Evolutionary conservation across 2,329 filamentous ascomycete species (phyloP).

Genomic region (Aspergillus costaricaensis): DNA sequence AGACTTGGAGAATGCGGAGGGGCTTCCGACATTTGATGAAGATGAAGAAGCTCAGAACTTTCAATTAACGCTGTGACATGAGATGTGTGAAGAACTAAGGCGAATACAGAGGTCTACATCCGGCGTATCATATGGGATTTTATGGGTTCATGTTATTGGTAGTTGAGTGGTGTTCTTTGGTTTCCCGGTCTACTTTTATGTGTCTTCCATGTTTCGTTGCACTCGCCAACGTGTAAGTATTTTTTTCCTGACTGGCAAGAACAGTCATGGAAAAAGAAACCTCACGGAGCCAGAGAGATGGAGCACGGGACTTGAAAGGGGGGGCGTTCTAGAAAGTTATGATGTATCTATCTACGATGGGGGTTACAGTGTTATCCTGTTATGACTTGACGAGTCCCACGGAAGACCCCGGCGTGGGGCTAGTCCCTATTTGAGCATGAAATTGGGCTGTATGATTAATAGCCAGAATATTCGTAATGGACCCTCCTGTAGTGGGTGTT

Average conservation of each 20-base stretch:
- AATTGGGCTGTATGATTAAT: not conserved
- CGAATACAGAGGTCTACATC: not conserved
- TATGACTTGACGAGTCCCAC: not conserved
- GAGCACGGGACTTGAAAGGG: conserved; percentile 1
- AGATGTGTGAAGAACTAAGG: not conserved
- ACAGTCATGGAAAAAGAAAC: not conserved
- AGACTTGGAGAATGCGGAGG: conserved; percentile 28
- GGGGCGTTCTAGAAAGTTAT: not conserved
- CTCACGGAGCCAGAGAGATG: conserved; percentile 1
- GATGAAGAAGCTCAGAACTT: conserved; percentile 43
- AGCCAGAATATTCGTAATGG: not conserved
- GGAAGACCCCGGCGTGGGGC: not conserved
- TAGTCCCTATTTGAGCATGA: not conserved
- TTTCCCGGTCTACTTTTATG: not conserved
- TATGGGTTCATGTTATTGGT: not conserved
- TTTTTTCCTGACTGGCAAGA: not conserved
- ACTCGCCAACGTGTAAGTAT: not conserved
- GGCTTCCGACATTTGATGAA: conserved; percentile 36
- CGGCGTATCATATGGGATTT: not conserved
- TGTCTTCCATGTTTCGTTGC: not conserved
- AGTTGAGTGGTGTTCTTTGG: not conserved
- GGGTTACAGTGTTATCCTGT: not conserved
- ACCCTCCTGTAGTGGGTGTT: not conserved
- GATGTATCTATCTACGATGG: not conserved
- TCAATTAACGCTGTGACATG: conserved; percentile 40